Evolutionary conservation across 1,284 basidiomycete genomes (phyloP), one percentile per base, ranked within the genome.

Genomic region (Rhodotorula sp.): DNA sequence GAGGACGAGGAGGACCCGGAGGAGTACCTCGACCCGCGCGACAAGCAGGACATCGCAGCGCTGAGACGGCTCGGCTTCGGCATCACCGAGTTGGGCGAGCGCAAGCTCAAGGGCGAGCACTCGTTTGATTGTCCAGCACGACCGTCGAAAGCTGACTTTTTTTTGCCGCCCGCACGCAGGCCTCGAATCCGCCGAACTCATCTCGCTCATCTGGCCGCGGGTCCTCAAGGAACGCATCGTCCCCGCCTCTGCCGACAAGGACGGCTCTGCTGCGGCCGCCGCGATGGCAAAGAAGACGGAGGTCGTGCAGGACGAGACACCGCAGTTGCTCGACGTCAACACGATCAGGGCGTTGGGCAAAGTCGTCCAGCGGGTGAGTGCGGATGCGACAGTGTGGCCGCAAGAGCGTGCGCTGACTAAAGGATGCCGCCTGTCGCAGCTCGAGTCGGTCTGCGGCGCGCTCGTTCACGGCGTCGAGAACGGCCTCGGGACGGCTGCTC

Each of bases 21-120:
- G 44, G 72, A 73, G 26, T 74, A 76, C 28, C 72, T 79, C 62
- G 79, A 78, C 64, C 78, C 28, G 68, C 76, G 58, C 62, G 72
- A 70, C 70, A 69, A 74, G 69, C 73, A 73, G 78, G 82, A 75
- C 70, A 72, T 75, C n/a, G 66, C 71, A 30, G 87, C 86, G 6
- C 87, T 95, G 69, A 87, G 87, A 37, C 83, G 87, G 46, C 85
- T 96, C 76, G 89, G 89, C 4, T 84, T 94, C 58, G 84, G 86
- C 44, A 85, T 94, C 65, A 84, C 88, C 47, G 85, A 86, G 48
- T 86, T 96, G 34, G 96, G 96, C 30, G 93, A 97, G 80, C 86
- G 89, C 72, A 92, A 92, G 79, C 86, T 99, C 75, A 98, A 98
- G 81, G 95, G 68, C 64, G 10, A n/a, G n/a, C n/a, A n/a, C n/a